phyloP scores from a whole-genome alignment of 2,329 filamentous ascomycete genomes.

The Aspergillus viridinutans region DNA sequence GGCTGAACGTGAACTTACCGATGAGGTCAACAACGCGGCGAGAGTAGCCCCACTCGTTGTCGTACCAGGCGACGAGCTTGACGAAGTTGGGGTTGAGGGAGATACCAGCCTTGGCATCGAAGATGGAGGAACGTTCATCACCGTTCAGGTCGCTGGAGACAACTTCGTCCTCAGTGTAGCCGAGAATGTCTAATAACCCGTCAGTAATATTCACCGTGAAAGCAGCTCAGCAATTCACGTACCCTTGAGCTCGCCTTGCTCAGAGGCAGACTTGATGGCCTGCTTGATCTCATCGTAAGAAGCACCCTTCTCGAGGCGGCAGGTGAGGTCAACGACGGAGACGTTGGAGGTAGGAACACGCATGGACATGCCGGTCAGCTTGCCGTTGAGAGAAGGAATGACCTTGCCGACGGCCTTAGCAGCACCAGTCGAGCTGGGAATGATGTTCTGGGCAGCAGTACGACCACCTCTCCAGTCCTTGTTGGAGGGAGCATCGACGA shows the following conservation, averaged over 20 bases:
- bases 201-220: background rate
- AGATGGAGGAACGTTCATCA: slow-evolving; percentile 92
- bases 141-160: slow-evolving; percentile 94
- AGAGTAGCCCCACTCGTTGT: slow-evolving; percentile 99
- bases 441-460: slow-evolving; percentile 99
- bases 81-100: slow-evolving; percentile 97
- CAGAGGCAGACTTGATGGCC: slow-evolving; percentile 79
- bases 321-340: slow-evolving; percentile 96
- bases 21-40: slow-evolving; percentile 83
- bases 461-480: slow-evolving; percentile 99
- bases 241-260: slow-evolving; percentile 77
- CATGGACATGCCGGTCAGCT: slow-evolving; percentile 99
- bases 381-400: slow-evolving; percentile 95
- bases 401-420: slow-evolving; percentile 99
- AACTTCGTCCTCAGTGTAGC: slow-evolving; percentile 94
- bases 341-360: slow-evolving; percentile 98
- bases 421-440: slow-evolving; percentile 97
- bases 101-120: slow-evolving; percentile 99
- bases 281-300: slow-evolving; percentile 80
- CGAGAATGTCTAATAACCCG: slow-evolving; percentile 66
- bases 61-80: slow-evolving; percentile 98
- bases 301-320: slow-evolving; percentile 83
- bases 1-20: slow-evolving; percentile 28
- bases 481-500: slow-evolving; percentile 90
- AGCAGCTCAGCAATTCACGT: background rate